Evolutionary conservation across 352 stramenopile genomes (phyloP), one percentile per base, ranked within the genome.

Genomic region (Globisporangium cystogenes): DNA sequence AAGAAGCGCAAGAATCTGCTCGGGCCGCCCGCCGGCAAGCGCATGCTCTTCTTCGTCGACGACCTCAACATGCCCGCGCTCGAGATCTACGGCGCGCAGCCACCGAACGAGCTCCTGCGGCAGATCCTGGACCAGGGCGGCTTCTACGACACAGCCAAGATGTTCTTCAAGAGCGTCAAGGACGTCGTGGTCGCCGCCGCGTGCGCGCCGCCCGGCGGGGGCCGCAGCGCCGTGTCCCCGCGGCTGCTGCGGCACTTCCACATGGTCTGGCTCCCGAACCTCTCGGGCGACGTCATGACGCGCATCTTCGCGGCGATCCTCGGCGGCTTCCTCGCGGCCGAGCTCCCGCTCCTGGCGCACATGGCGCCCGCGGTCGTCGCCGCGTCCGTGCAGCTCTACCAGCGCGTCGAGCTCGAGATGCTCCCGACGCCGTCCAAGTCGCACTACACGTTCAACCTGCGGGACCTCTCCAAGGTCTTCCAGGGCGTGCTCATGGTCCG

Each of bases 391-490:
- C 57, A 85, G 43, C 60, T 97, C 2, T 97, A 98, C 49, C 76
- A 96, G 36, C 74, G 73, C 10, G 89, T 97, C 1, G 83, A 96
- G 45, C 50, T 86, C 10, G 86, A 96, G 39, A 81, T 98, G 79
- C 66, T 96, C 14, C 90, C 90, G 16, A 97, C 90, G 6, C 90
- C 90, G 4, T 89, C 75, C 20, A 96, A 96, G 67, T 96, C 85
- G 5, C 85, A 97, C 58, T 98, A 98, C 59, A 97, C 92, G 7
- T 98, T 98, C 68, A 98, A 98, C 52, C 68, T 98, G 31, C 82
- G 92, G 7, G 91, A 98, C 68, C 65, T 98, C 15, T 95, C 80
- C 11, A 96, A 97, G 55, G 86, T 98, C 10, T 97, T 98, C 51
- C 91, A 97, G 52, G 92, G 92, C 50, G 65, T 98, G 21, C 52